Base-by-base conservation (phyloP, 352 stramenopile genomes). In the Peronospora belbahrii region DNA sequence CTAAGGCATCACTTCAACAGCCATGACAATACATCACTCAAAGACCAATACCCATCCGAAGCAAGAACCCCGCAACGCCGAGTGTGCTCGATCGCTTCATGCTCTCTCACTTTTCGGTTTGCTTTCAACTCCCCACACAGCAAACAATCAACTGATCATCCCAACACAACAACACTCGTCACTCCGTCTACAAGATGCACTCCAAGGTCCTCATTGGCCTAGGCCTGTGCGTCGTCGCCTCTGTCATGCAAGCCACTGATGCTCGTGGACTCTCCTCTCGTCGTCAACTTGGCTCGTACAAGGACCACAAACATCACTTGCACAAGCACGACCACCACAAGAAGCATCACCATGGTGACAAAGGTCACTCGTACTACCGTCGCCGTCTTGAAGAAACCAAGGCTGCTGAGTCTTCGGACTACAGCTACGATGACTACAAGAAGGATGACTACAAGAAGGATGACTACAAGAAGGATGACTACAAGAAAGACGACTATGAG, bases 301-400 rank as follows among this genome's bases (percentile, higher is more conserved):
- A 65, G n/a, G 30, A 56, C 35, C 36, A 63, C n/a, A 41, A 18
- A 34, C 42, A 45, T n/a, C 19, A 52, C 23, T 38, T 9, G 10
- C 22, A 40, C 23, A 34, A 55, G 11, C 15, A 56, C 20, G 42
- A 45, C 28, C 35, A 57, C 25, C 15, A 30, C 11, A 48, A 45
- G 22, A 30, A 52, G 6, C 27, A 51, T 27, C 28, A 24, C 31
- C 31, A 6, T 19, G 40, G 56, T 27, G 43, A 49, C 39, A 42
- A 64, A 15, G 23, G 36, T 40, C 32, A 42, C 22, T 42, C n/a
- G n/a, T n/a, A 59, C 18, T 44, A 62, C 39, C 53, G 41, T 33
- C 53, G 53, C 9, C 52, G 45, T 11, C 52, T 56, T 24, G 47
- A 52, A 40, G 46, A 57, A 10, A 19, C 4, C 41, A 56, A 62